Evolutionary conservation across 345 rosid genomes (phyloP), one percentile per base, ranked within the genome.

Genomic region (Ricinus communis): DNA sequence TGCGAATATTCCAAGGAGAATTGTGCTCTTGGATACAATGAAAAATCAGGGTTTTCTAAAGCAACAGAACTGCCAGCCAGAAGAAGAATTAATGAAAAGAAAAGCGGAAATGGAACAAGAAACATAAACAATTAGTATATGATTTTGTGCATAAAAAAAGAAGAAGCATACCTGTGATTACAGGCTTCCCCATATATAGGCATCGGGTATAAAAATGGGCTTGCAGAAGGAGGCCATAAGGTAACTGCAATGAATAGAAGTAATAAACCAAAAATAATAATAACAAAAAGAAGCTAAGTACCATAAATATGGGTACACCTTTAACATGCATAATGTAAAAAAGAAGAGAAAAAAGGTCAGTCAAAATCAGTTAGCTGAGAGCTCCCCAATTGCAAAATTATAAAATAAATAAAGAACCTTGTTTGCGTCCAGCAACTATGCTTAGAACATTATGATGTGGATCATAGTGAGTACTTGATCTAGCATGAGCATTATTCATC

Each of bases 111-210:
- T 16, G 28, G 19, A 65, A 47, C 41, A 27, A 30, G 41, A 49
- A 46, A 16, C n/a, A 41, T 1, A 12, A 16, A 12, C 3, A 56
- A 25, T 58, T 8, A 65, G 36, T n/a, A 30, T 3, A 28, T 18
- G 7, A 47, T 30, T 10, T 2, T n/a, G n/a, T n/a, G n/a, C n/a
- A n/a, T n/a, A n/a, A n/a, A n/a, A n/a, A n/a, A n/a, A 54, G 56
- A 79, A 71, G 56, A 43, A 65, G 76, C 74, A 71, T 79, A 90
- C 97, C 97, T 90, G 80, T 92, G 97, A 68, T 94, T 91, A 76
- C 97, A 91, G 62, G 97, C 96, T 83, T 95, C 97, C 63, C 97
- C 96, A 49, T 85, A 85, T 73, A 95, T 62, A 67, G 97, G 92
- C 97, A 87, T 86, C 11, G 93, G 97, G 78, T 92, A 95, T 77